Evolutionary conservation across 2,329 filamentous ascomycete species (phyloP), one percentile per base, ranked within the genome.

Genomic region (Hansfordia pulvinata): DNA sequence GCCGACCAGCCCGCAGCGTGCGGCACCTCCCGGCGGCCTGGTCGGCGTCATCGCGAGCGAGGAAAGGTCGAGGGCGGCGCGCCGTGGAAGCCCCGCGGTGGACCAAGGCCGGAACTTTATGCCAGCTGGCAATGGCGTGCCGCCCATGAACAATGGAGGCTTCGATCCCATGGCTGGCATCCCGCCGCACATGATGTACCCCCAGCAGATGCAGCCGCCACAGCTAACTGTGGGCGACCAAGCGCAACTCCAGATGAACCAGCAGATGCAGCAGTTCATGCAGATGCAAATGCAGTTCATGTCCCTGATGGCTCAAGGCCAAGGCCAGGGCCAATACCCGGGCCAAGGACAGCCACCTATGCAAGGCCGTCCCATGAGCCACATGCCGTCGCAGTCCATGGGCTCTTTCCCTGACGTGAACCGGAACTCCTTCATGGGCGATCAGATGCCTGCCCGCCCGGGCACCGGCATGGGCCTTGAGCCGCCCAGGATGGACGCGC

Each of bases 221-320:
- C 52, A 56, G 48, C 46, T 76, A 23, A 68, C 66, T 10, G 58
- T 73, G 3, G 69, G 68, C 13, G 77, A 84, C 34, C 77, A 81
- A 46, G 75, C 76, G 16, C 80, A 88, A 40, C 64, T 86, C 21
- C 76, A 86, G 38, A 78, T 90, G 64, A 77, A 70, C 6, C 77
- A 84, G 43, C 79, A 86, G 44, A 86, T 88, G 81, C 68, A 71
- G 30, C 76, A 83, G 42, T 85, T 88, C 54, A 85, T 88, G 79
- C 78, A 85, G 46, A 84, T 90, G 76, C 84, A 93, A 49, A 86
- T 92, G 78, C 81, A 92, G 47, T 85, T 85, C 54, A 88, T 92
- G 78, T 79, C 86, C 42, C 78, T 84, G 71, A 80, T 83, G 66
- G 62, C 63, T 24, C 14, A 23, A 1, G 39, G 46, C 9, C 54